Evolutionary conservation across 1,284 basidiomycete genomes (phyloP).

Genomic region (Rhodotorula glutinis): DNA sequence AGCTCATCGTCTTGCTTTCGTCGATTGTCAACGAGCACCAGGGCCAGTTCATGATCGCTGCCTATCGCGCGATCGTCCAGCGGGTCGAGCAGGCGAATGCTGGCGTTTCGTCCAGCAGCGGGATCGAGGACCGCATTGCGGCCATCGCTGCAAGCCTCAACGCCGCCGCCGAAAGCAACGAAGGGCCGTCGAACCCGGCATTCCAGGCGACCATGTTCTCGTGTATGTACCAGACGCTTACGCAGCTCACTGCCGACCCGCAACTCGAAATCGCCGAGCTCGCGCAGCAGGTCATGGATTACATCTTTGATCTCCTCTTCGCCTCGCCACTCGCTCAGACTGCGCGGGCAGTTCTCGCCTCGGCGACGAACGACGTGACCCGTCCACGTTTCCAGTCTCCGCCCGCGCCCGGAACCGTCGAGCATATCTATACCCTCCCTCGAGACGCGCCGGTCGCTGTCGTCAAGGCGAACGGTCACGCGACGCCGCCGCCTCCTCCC

Average conservation of each 20-base stretch:
- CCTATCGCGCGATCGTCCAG: conserved; percentile 86
- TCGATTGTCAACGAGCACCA: conserved; percentile 93
- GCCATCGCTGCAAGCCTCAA: conserved; percentile 39
- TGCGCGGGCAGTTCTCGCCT: conserved; percentile 28
- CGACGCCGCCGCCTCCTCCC: conserved; percentile 4
- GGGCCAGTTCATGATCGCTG: conserved; percentile 91
- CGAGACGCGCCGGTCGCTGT: not conserved
- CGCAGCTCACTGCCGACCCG: conserved; percentile 89
- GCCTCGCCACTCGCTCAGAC: conserved; percentile 70
- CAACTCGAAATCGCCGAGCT: conserved; percentile 87
- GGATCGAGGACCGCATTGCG: conserved; percentile 36
- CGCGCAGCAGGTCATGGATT: conserved; percentile 88
- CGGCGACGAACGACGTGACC: conserved; percentile 45
- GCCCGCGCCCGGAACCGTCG: conserved; percentile 45
- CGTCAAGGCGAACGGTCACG: conserved; percentile 7
- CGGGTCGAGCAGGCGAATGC: conserved; percentile 18
- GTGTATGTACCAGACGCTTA: conserved; percentile 81
- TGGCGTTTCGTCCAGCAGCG: conserved; percentile 57
- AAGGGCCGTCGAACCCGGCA: conserved; percentile 38
- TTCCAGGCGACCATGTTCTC: conserved; percentile 43
- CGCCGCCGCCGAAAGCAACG: conserved; percentile 39
- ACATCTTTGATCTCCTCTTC: conserved; percentile 81
- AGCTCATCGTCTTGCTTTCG: conserved; percentile 84
- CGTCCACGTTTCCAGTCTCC: conserved; percentile 51
- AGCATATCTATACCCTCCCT: conserved; percentile 7